Base-by-base conservation (phyloP, 2,329 filamentous ascomycete species). In the Trichoderma sp. region DNA sequence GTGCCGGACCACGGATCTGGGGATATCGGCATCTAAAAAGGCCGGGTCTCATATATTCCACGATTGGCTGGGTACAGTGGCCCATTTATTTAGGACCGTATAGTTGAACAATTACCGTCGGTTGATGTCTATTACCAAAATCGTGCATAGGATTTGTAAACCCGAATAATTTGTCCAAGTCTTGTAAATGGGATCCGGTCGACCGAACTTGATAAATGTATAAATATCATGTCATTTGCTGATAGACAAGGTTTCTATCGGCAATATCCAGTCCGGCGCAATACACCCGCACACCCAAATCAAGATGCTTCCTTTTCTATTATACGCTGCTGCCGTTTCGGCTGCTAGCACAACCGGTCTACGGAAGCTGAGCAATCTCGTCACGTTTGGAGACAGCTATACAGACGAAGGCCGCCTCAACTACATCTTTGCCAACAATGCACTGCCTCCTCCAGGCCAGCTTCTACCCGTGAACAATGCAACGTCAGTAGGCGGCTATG, bases 361-460 rank as follows among this genome's bases (percentile, higher is more conserved):
- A 9, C 74, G 24, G 18, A 69, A 35, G 6, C 59, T 80, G 56
- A 62, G 90, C 33, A 92, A 90, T 67, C 82, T 94, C 50, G 88
- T 94, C 53, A 88, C 91, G 0, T 95, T 95, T 80, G 93, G 93
- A 14, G 92, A 95, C 82, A 94, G 92, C 83, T 95, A 93, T 80
- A 94, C 93, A 0, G 94, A 95, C 80, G 92, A 95, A 79, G 90
- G 88, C 14, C 89, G 93, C 11, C 81, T 94, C 11, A 80, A 81
- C 11, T 95, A 94, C 81, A 93, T 95, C 80, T 83, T 85, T 75
- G 85, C 93, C 78, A 86, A 90, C 78, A 90, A 90, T 59, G 83
- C 85, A 6, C 86, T 90, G 0, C 93, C 93, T 1, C 92, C 93
- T 0, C 83, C 90, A 0, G 93, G 93, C 9, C 79, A 82, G 16